A percentile compares a stretch with the other conserved stretches of the same genome.
Evolutionary conservation across 306 rosid species (phyloP).

Genomic region (Phaseolus lunatus): DNA sequence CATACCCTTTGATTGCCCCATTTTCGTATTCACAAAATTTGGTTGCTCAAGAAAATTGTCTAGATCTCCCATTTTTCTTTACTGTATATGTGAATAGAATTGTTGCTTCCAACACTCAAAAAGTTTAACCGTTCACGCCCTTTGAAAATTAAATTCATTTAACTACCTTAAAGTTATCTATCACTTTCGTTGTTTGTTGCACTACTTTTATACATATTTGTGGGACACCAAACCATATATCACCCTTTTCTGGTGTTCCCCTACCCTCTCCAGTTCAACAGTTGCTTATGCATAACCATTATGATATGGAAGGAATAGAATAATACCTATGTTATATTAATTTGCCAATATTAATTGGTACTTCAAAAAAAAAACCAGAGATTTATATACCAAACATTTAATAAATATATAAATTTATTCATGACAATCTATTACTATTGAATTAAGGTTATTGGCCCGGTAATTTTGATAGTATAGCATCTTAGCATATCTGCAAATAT

Average conservation of each 20-base stretch:
- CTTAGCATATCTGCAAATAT: no score
- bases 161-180: conserved; percentile 27
- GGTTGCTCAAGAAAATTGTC: conserved; percentile 29
- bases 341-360: no score
- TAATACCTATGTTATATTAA: no score
- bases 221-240: background rate
- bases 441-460: no score
- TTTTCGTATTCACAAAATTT: conserved; percentile 27
- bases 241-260: background rate
- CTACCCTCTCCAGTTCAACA: no score
- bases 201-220: background rate
- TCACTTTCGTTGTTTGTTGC: conserved; percentile 3
- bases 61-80: background rate
- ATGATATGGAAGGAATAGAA: no score
- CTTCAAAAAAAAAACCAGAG: no score
- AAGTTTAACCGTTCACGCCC: conserved; percentile 2
- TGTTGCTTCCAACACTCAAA: conserved; percentile 19
- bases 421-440: no score
- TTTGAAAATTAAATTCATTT: conserved; percentile 31
- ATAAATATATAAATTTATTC: no score
- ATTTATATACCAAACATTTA: no score
- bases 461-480: no score
- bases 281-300: no score
- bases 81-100: conserved; percentile 7
- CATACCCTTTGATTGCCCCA: background rate